Conservation (phyloP, 78 protist species). For the Speleostelium caveatum region DNA sequence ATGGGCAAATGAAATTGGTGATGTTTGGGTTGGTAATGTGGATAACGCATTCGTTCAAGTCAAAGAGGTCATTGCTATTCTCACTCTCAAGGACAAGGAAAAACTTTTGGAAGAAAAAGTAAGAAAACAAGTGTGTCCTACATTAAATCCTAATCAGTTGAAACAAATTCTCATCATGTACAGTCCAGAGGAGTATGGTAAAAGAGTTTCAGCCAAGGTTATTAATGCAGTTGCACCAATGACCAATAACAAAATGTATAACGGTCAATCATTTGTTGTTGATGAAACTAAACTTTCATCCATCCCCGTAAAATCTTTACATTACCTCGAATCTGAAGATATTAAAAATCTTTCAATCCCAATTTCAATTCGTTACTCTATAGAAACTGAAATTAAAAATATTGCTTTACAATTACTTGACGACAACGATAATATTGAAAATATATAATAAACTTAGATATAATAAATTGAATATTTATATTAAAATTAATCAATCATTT, state of each 20-base stretch:
- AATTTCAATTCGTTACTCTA: constrained; percentile 19
- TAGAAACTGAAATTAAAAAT: constrained; percentile 57
- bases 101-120: constrained; percentile 49
- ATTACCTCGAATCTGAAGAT: constrained; percentile 51
- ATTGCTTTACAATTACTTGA: not conserved
- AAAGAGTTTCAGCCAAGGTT: constrained; percentile 14
- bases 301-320: constrained; percentile 46
- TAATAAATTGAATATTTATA: no score
- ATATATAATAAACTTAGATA: no score
- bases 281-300: constrained; percentile 12
- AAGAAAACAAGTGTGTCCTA: constrained; percentile 56
- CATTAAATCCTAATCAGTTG: constrained; percentile 32
- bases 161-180: constrained; percentile 45
- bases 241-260: not conserved
- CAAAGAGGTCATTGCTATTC: constrained; percentile 33
- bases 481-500: no score
- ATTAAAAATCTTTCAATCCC: constrained; percentile 29
- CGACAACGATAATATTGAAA: not conserved
- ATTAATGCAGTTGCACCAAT: not conserved
- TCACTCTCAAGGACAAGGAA: constrained; percentile 40
- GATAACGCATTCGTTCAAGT: constrained; percentile 25
- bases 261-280: constrained; percentile 8
- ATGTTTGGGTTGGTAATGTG: constrained; percentile 57
- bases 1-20: constrained; percentile 51
- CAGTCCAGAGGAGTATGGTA: constrained; percentile 51